These are phyloP conservation scores for Murraya koenigii DNA, from an alignment of 345 rosid species.

Conservation along the genomic window DNA sequence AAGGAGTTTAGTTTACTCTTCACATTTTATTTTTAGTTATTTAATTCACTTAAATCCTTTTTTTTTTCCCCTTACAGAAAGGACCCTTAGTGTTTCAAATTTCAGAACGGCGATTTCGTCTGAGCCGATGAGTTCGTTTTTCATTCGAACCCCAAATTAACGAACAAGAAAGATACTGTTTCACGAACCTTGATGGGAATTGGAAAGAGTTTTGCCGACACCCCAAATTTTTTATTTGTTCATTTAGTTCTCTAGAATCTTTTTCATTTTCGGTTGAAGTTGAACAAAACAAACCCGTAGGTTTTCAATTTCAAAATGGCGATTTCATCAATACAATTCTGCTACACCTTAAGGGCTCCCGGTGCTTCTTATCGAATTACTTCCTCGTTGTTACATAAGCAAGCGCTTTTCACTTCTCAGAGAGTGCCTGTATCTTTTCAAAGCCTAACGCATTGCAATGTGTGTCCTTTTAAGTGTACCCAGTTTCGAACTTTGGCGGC, in stretches of 20 bases:
- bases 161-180: neutral
- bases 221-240: neutral
- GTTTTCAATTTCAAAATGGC: constrained; percentile 23
- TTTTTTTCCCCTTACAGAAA: neutral
- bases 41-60: neutral
- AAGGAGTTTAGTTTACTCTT: neutral
- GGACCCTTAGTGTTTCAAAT: neutral
- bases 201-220: neutral
- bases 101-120: constrained; percentile 27
- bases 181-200: neutral
- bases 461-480: constrained; percentile 23
- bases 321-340: constrained; percentile 25
- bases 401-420: constrained; percentile 14
- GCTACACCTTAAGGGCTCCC: constrained; percentile 18
- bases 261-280: neutral
- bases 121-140: neutral
- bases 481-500: constrained; percentile 14
- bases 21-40: neutral
- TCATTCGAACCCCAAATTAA: neutral
- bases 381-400: constrained; percentile 1
- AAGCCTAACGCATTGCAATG: constrained; percentile 11
- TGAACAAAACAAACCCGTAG: neutral
- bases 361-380: constrained; percentile 3
- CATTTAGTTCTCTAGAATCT: neutral
- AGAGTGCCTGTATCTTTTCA: constrained; percentile 17